Percentiles rank a stretch among this genome's conserved stretches.
Conservation (phyloP, 192 early-diverging fungal species). For the Martensiomyces pterosporus region DNA sequence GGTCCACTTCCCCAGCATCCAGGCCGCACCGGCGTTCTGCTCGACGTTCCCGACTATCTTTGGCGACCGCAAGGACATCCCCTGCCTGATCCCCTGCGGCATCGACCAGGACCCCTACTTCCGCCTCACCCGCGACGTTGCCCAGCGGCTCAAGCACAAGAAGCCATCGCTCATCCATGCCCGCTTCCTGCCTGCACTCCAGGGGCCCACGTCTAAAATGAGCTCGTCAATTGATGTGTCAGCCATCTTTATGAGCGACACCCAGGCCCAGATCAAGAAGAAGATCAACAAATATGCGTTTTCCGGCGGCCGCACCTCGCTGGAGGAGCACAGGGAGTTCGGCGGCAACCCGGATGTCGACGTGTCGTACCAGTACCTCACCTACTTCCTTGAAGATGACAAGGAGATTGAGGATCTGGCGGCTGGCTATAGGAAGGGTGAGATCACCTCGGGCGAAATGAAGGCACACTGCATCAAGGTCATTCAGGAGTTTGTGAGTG, state of each 20-base stretch:
- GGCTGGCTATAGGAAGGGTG: constrained; percentile 73
- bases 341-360: constrained; percentile 96
- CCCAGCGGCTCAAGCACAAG: constrained; percentile 87
- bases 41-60: constrained; percentile 96
- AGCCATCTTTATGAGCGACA: constrained; percentile 91
- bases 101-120: constrained; percentile 99
- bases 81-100: constrained; percentile 95
- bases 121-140: constrained; percentile 92
- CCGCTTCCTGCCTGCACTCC: constrained; percentile 92
- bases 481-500: constrained; percentile 69
- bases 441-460: constrained; percentile 81
- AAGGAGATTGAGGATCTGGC: constrained; percentile 71
- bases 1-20: constrained; percentile 88
- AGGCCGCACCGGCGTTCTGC: constrained; percentile 93
- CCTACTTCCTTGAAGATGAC: constrained; percentile 94
- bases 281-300: constrained; percentile 97
- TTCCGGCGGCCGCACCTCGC: constrained; percentile 83
- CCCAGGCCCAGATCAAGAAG: constrained; percentile 90
- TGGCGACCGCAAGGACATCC: constrained; percentile 83
- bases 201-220: constrained; percentile 93
- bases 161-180: constrained; percentile 93
- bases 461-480: constrained; percentile 87
- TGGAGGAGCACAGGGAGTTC: constrained; percentile 74
- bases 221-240: constrained; percentile 82
- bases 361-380: constrained; percentile 89